Conservation (phyloP, 2,329 filamentous ascomycete genomes). For the Teratosphaeria viscida region DNA sequence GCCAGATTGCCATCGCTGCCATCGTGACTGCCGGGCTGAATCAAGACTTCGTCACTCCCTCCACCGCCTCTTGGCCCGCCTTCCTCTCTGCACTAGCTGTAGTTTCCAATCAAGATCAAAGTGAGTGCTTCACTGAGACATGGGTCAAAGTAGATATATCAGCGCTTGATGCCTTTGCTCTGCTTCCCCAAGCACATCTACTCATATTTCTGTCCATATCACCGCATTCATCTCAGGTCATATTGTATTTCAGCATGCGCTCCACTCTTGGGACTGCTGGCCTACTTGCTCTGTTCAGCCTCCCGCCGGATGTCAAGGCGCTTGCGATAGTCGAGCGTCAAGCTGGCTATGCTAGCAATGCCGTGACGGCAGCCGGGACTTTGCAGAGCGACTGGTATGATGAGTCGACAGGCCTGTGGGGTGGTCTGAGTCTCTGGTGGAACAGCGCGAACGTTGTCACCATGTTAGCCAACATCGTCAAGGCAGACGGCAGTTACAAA, state of each 20-base stretch:
- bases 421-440: conserved; percentile 49
- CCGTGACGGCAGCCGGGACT: not conserved
- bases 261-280: not conserved
- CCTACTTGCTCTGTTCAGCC: not conserved
- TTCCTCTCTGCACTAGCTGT: not conserved
- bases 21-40: not conserved
- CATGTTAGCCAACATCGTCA: conserved; percentile 46
- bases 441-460: conserved; percentile 60
- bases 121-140: not conserved
- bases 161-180: not conserved
- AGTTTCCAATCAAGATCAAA: not conserved
- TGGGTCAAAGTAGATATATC: not conserved
- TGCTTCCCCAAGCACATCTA: not conserved
- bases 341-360: conserved; percentile 3
- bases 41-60: not conserved
- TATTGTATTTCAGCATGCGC: not conserved
- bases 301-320: not conserved
- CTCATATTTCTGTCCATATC: not conserved
- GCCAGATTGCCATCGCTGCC: not conserved
- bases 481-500: conserved; percentile 25
- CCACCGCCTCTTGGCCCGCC: not conserved
- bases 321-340: not conserved
- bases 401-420: conserved; percentile 43
- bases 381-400: conserved; percentile 6
- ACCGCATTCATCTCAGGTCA: not conserved